phyloP scores from a whole-genome alignment of 2,329 filamentous ascomycete species.

The Fusarium staphyleae region DNA sequence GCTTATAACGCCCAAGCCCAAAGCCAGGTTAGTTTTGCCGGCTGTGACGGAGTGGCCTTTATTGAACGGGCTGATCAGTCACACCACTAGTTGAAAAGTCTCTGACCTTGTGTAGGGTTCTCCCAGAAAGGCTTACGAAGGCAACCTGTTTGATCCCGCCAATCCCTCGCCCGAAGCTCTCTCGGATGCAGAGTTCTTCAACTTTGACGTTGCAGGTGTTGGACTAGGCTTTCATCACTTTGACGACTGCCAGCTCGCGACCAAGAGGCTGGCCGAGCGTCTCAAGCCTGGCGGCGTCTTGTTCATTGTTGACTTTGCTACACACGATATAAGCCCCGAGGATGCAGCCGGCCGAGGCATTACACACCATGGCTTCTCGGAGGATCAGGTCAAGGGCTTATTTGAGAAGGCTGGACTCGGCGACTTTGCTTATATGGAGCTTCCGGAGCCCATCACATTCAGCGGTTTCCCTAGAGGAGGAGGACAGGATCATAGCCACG shows the following conservation, averaged over 20 bases:
- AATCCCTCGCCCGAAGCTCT: slow-evolving; percentile 62
- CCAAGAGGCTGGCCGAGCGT: slow-evolving; percentile 65
- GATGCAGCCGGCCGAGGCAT: slow-evolving; percentile 57
- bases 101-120: slow-evolving; percentile 25
- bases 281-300: slow-evolving; percentile 71
- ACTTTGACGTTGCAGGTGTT: slow-evolving; percentile 73
- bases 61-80: neutral
- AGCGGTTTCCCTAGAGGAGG: slow-evolving; percentile 14
- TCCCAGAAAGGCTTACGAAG: slow-evolving; percentile 64
- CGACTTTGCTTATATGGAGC: slow-evolving; percentile 62
- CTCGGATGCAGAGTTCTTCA: slow-evolving; percentile 65
- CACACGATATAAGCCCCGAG: slow-evolving; percentile 52
- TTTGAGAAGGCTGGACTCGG: slow-evolving; percentile 69
- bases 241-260: slow-evolving; percentile 66
- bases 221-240: slow-evolving; percentile 73
- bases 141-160: slow-evolving; percentile 60
- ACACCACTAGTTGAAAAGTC: neutral
- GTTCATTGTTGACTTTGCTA: slow-evolving; percentile 72
- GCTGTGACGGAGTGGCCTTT: neutral
- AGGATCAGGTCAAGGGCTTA: slow-evolving; percentile 63
- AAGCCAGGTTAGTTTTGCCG: slow-evolving; percentile 54
- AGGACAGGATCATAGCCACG: slow-evolving; percentile 12
- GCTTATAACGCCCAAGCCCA: slow-evolving; percentile 69
- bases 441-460: slow-evolving; percentile 60
- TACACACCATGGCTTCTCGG: slow-evolving; percentile 70